phyloP scores from a whole-genome alignment of 208 protist species.

The Trichomonas tenax region DNA sequence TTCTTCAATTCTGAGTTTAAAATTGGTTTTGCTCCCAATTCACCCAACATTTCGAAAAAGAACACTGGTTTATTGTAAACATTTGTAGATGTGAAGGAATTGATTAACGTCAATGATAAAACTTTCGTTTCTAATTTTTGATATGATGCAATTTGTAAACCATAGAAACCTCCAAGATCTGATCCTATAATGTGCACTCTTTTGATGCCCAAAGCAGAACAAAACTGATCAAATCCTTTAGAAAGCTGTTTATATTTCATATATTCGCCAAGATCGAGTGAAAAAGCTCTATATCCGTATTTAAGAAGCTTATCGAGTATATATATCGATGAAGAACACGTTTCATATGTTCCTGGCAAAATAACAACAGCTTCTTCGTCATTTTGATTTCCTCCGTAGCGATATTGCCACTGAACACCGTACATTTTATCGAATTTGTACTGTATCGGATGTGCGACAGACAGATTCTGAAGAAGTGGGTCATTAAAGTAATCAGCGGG shows the following conservation, averaged over 20 bases:
- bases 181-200: neutral
- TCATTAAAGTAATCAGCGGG: neutral
- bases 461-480: neutral
- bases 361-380: neutral
- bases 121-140: neutral
- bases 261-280: neutral
- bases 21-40: neutral
- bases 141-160: conserved; percentile 1
- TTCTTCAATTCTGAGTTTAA: neutral
- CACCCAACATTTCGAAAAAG: neutral
- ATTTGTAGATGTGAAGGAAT: neutral
- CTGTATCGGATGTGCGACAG: neutral
- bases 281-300: neutral
- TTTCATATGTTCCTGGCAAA: neutral
- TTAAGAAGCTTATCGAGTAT: neutral
- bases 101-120: neutral
- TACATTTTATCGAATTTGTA: neutral
- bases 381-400: neutral
- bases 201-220: neutral
- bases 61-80: neutral
- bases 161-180: neutral
- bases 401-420: neutral
- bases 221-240: neutral
- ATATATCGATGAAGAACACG: neutral
- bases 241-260: neutral